Base-by-base conservation (phyloP, 2,329 filamentous ascomycete genomes). In the Talaromyces islandicus region DNA sequence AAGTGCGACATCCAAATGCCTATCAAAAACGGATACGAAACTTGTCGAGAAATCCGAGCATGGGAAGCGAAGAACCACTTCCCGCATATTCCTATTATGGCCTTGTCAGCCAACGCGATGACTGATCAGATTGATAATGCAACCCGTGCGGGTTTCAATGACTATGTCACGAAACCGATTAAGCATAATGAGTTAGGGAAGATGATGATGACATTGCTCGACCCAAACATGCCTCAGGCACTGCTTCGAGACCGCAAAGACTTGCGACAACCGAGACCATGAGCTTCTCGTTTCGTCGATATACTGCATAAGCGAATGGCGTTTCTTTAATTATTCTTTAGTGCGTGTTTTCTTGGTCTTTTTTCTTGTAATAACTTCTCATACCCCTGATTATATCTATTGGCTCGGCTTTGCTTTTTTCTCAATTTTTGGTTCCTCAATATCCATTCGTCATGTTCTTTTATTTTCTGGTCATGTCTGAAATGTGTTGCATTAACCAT, bases 1-100 rank as follows among this genome's bases (percentile, higher is more conserved):
- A 52, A 78, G 76, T 80, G 78, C 60, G 78, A 80, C 65, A 80
- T 80, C 52, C 78, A 80, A 67, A 80, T 80, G 78, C 78, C 78
- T 6, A 65, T 78, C 59, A 80, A 80, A 65, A 79, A 80, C 56
- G 78, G 78, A 35, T 80, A 80, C 60, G 75, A 80, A 52, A 79
- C 77, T 2, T 79, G 77, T 62, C 72, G 69, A 54, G 78, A 80
- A 32, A 77, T 80, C 63, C 76, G 78, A 54, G 66, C 63, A 30
- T 80, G 78, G 78, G 78, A 80, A 63, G 65, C 71, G 56, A 73
- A 71, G 57, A 78, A 79, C 57, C 73, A 77, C 60, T 78, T 78
- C 61, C 75, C 74, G 32, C 75, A 77, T 61, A 75, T 78, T 56
- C 78, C 78, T 11, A 80, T 80, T 62, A 80, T 80, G 77, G 78